A percentile compares a stretch with the other conserved stretches of the same genome.
phyloP scores from a whole-genome alignment of 495 filamentous ascomycete genomes.

The Aspergillus bridgeri region DNA sequence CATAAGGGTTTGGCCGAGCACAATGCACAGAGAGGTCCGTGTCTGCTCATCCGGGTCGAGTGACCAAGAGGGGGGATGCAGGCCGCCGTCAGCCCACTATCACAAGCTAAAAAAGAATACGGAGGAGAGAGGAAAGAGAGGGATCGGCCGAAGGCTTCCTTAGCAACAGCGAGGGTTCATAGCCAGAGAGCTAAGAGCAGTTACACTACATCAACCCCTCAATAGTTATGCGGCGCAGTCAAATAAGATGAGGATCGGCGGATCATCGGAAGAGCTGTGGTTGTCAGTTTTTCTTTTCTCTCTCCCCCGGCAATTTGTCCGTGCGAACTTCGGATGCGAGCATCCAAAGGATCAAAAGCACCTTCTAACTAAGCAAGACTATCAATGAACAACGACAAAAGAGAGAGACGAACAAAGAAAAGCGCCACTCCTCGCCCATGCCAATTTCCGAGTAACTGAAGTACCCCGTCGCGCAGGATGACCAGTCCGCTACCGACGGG shows the following conservation, averaged over 20 bases:
- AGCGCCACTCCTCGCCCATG: neutral
- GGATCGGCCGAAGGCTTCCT: slow-evolving; percentile 4
- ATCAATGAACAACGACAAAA: neutral
- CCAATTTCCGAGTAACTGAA: neutral
- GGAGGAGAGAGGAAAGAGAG: neutral
- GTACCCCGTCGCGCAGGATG: slow-evolving; percentile 7
- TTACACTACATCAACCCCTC: slow-evolving; percentile 4
- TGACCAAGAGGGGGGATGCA: neutral
- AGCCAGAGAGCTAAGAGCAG: neutral
- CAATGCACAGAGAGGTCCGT: slow-evolving; percentile 25
- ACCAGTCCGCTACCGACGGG: slow-evolving; percentile 25
- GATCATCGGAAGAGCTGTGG: neutral
- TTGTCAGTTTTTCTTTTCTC: neutral
- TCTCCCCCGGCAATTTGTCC: neutral
- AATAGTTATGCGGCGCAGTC: slow-evolving; percentile 1
- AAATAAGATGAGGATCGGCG: slow-evolving; percentile 5
- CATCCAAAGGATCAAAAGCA: neutral
- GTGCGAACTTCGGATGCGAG: neutral
- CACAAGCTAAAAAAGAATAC: neutral
- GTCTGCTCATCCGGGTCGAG: slow-evolving; percentile 4
- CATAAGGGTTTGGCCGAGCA: slow-evolving; percentile 6
- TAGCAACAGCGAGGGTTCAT: neutral
- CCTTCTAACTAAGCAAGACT: neutral
- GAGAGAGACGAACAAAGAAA: slow-evolving; percentile 1
- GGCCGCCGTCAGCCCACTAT: neutral